phyloP scores from a whole-genome alignment of 345 rosid species.

The Theobroma cacao region DNA sequence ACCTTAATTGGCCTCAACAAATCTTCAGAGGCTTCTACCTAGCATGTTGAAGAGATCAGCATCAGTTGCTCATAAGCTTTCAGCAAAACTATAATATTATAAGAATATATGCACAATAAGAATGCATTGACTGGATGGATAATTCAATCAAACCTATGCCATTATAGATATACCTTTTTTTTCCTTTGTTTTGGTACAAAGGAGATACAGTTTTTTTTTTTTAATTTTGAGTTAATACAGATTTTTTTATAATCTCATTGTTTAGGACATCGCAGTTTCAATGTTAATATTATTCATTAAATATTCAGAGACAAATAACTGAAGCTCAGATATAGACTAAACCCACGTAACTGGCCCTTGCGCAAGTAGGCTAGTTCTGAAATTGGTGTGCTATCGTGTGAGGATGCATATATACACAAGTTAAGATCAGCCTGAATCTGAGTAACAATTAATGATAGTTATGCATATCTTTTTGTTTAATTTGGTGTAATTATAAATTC shows the following conservation, averaged over 20 bases:
- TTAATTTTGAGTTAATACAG: not conserved
- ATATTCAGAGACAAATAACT: not conserved
- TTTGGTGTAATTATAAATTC: not conserved
- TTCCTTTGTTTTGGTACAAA: not conserved
- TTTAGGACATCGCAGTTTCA: not conserved
- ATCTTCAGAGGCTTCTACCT: constrained; percentile 85
- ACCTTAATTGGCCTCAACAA: constrained; percentile 73
- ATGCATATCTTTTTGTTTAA: not conserved
- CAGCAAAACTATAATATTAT: not conserved
- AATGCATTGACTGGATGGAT: not conserved
- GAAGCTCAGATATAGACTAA: not conserved
- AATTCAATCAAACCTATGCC: not conserved
- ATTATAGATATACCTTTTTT: not conserved
- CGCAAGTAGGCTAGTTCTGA: not conserved
- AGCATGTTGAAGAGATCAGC: constrained; percentile 17
- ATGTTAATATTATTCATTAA: not conserved
- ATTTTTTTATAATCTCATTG: not conserved
- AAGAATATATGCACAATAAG: not conserved
- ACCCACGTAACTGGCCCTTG: not conserved
- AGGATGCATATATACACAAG: not conserved
- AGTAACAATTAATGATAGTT: not conserved
- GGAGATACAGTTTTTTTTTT: not conserved
- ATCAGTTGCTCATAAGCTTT: constrained; percentile 2
- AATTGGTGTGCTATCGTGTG: not conserved
- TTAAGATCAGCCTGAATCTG: not conserved